Conservation (phyloP, 768 basidiomycete species). For the Sistotremastrum niveocremeum region DNA sequence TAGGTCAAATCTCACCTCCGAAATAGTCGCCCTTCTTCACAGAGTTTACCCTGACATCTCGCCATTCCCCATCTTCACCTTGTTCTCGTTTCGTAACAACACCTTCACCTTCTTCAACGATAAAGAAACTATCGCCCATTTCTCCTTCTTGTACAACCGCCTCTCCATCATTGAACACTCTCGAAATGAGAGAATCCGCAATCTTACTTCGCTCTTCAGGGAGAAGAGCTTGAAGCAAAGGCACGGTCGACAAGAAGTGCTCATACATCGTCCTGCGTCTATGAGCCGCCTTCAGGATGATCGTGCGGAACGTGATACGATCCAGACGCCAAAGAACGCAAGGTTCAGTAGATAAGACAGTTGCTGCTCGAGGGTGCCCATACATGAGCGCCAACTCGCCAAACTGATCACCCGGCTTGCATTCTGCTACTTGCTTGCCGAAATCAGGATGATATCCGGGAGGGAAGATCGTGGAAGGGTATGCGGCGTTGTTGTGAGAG, state of each 20-base stretch:
- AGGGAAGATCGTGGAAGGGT: slow-evolving; percentile 38
- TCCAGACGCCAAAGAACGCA: slow-evolving; percentile 92
- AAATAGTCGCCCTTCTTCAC: slow-evolving; percentile 94
- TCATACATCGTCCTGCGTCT: slow-evolving; percentile 93
- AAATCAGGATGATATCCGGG: slow-evolving; percentile 55
- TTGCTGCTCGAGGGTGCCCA: slow-evolving; percentile 90
- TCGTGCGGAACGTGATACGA: slow-evolving; percentile 95
- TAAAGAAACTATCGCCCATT: slow-evolving; percentile 94
- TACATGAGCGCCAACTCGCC: slow-evolving; percentile 98
- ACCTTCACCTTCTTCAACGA: slow-evolving; percentile 90
- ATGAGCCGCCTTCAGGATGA: slow-evolving; percentile 87
- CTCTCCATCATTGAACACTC: slow-evolving; percentile 69
- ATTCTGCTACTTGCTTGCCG: slow-evolving; percentile 75
- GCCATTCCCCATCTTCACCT: slow-evolving; percentile 40
- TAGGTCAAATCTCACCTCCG: slow-evolving; percentile 51
- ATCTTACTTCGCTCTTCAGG: slow-evolving; percentile 91
- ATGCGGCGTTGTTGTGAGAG: slow-evolving; percentile 20
- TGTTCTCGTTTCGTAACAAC: slow-evolving; percentile 66
- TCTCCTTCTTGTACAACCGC: slow-evolving; percentile 88
- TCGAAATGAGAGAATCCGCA: slow-evolving; percentile 85
- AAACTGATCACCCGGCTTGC: slow-evolving; percentile 74
- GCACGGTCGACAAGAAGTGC: slow-evolving; percentile 83
- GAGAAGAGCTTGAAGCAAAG: slow-evolving; percentile 74
- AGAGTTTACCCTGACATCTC: slow-evolving; percentile 58
- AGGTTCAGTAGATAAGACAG: slow-evolving; percentile 71